Percentiles rank a stretch among this genome's conserved stretches.
These are phyloP conservation scores for Hebeloma cylindrosporum DNA, from an alignment of 768 basidiomycete genomes.

Conservation along the genomic window DNA sequence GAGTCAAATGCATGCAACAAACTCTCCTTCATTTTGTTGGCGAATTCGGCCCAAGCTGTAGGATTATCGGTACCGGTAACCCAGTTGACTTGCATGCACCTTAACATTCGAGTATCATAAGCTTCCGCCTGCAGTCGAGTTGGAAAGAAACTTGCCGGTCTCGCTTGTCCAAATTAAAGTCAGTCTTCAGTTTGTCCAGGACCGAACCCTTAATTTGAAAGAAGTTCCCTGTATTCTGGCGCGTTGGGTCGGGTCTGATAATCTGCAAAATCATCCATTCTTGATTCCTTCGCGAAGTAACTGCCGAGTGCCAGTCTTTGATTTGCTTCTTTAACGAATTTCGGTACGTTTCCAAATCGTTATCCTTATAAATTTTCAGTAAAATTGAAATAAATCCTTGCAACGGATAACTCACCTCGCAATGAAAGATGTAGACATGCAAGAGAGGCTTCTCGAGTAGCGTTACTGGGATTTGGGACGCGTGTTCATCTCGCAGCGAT, in stretches of 20 bases:
- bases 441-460: constrained; percentile 85
- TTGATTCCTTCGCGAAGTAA: constrained; percentile 73
- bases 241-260: constrained; percentile 63
- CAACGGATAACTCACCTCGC: constrained; percentile 64
- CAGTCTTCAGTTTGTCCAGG: constrained; percentile 85
- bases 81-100: constrained; percentile 84
- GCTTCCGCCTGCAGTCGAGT: neutral
- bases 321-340: constrained; percentile 79
- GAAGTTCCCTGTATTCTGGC: constrained; percentile 58
- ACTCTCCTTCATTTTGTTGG: constrained; percentile 88
- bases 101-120: constrained; percentile 30
- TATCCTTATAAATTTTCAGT: constrained; percentile 44
- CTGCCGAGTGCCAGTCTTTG: constrained; percentile 82
- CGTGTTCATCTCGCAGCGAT: constrained; percentile 66
- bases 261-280: constrained; percentile 94
- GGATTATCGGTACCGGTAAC: constrained; percentile 70
- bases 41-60: constrained; percentile 82
- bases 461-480: constrained; percentile 73
- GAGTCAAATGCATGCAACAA: constrained; percentile 82
- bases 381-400: neutral
- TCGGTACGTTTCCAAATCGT: constrained; percentile 74
- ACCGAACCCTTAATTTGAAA: constrained; percentile 86
- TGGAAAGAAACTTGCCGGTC: constrained; percentile 59
- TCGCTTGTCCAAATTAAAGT: constrained; percentile 87
- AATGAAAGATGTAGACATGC: constrained; percentile 82